Evolutionary conservation across 441 rosid species (phyloP).

Genomic region (Adansonia rubrostipa): DNA sequence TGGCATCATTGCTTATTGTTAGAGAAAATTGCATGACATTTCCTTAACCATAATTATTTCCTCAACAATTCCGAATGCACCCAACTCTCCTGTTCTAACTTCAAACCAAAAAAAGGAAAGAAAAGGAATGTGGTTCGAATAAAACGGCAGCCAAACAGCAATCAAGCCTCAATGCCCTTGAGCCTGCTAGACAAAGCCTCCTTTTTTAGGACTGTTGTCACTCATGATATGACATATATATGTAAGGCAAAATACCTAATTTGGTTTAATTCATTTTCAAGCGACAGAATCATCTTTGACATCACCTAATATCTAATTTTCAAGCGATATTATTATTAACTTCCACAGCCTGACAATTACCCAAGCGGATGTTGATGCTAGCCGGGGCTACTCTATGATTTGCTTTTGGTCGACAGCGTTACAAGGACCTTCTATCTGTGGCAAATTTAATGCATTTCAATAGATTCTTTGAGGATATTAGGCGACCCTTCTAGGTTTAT

Average conservation of each 20-base stretch:
- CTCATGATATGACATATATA: not conserved
- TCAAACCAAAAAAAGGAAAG: not conserved
- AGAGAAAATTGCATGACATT: not conserved
- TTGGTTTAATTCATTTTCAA: slow-evolving; percentile 14
- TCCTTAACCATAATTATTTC: not conserved
- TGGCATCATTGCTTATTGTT: not conserved
- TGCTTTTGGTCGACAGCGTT: not conserved
- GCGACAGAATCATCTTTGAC: not conserved
- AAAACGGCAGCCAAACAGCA: slow-evolving; percentile 11
- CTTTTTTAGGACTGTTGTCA: not conserved
- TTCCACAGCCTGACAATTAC: not conserved
- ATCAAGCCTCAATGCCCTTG: not conserved
- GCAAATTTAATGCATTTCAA: not conserved
- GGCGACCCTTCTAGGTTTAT: not conserved
- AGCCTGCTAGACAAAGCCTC: not conserved
- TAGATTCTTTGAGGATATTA: no score
- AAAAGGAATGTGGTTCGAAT: not conserved
- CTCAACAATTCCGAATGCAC: not conserved
- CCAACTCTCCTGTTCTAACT: not conserved
- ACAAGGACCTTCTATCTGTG: slow-evolving; percentile 13
- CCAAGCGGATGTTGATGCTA: not conserved
- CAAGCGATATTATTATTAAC: not conserved
- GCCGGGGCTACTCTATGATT: not conserved
- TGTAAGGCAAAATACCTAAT: not conserved
- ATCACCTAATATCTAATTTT: not conserved